These are phyloP conservation scores for Dysphania ambrosioides DNA, from an alignment of 148 eudicot species.

Conservation along the genomic window DNA sequence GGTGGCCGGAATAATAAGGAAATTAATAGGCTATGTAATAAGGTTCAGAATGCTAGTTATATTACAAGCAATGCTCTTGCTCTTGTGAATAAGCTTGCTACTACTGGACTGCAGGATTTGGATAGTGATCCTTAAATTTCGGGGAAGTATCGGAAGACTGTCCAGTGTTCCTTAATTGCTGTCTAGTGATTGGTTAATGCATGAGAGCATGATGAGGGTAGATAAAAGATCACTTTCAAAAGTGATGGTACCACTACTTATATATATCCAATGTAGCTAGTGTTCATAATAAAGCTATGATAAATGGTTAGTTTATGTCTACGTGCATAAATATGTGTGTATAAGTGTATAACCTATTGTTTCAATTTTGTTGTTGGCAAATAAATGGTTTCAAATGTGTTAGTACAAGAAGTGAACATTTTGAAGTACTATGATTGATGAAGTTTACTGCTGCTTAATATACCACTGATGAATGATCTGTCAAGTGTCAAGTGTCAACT, in stretches of 20 bases:
- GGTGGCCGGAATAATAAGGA: slow-evolving; percentile 2
- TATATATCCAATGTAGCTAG: too few species aligned
- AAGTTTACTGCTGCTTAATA: background rate
- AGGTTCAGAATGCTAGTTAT: slow-evolving; percentile 37
- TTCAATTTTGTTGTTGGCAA: background rate
- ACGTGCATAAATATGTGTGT: background rate
- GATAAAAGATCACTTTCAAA: background rate
- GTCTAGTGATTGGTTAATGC: background rate
- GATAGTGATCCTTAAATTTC: slow-evolving; percentile 10
- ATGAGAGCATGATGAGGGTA: background rate
- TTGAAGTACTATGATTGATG: background rate
- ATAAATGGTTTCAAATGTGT: too few species aligned
- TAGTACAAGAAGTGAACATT: background rate
- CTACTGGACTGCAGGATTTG: slow-evolving; percentile 18
- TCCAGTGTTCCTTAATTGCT: too few species aligned
- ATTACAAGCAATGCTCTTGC: slow-evolving; percentile 82
- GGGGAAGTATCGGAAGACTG: too few species aligned
- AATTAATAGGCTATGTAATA: slow-evolving; percentile 25
- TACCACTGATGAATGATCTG: too few species aligned
- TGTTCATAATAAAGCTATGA: slow-evolving; percentile 4
- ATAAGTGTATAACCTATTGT: background rate
- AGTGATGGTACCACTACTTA: background rate
- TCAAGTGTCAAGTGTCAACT: too few species aligned
- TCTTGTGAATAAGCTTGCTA: slow-evolving; percentile 47
- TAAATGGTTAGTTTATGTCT: background rate